Conservation (phyloP, 139 green algal species). For the Micractinium sp. region DNA sequence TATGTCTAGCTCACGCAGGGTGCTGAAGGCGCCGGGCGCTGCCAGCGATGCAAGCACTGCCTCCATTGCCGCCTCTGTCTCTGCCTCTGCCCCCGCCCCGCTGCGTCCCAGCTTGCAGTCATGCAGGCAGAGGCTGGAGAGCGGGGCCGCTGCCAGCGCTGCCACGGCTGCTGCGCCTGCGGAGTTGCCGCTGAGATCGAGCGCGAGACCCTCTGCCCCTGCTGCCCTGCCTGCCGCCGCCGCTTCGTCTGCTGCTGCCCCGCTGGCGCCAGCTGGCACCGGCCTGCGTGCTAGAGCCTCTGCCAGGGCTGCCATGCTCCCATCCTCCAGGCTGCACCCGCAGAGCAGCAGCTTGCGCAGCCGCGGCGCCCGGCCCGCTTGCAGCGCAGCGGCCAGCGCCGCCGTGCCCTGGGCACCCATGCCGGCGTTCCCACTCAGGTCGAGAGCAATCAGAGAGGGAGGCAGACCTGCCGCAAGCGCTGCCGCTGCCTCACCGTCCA, state of each 20-base stretch:
- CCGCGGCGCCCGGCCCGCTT: neutral
- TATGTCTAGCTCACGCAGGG: conserved; percentile 54
- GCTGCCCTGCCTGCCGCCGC: neutral
- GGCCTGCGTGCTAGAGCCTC: neutral
- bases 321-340: conserved; percentile 6
- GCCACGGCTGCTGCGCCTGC: neutral
- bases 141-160: conserved; percentile 10
- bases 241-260: neutral
- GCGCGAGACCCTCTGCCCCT: neutral
- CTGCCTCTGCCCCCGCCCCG: neutral
- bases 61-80: neutral
- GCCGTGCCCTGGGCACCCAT: neutral
- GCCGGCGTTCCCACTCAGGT: conserved; percentile 6
- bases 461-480: neutral
- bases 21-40: neutral
- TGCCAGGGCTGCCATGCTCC: conserved; percentile 1
- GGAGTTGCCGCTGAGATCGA: conserved; percentile 21
- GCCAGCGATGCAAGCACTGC: neutral
- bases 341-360: conserved; percentile 25
- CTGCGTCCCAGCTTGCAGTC: conserved; percentile 15
- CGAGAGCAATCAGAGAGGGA: neutral
- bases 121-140: conserved; percentile 15
- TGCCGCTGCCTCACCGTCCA: neutral
- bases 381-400: neutral
- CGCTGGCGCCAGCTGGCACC: neutral